These are phyloP conservation scores for Botrytis fragariae DNA, from an alignment of 2,329 filamentous ascomycete species.

Conservation along the genomic window DNA sequence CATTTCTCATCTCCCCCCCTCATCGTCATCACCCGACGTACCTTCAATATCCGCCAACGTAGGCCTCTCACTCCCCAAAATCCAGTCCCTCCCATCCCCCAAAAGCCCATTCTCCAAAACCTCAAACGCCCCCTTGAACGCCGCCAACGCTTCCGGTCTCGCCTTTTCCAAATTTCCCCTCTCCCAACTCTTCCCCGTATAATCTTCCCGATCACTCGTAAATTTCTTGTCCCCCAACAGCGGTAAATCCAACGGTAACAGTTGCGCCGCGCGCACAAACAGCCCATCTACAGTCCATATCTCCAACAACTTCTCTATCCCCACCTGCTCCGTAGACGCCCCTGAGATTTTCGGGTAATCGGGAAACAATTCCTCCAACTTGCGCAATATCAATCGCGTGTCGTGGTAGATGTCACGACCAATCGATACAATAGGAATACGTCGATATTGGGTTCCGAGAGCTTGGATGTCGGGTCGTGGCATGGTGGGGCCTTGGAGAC, in stretches of 20 bases:
- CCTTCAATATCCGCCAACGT: slow-evolving; percentile 66
- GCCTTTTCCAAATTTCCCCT: slow-evolving; percentile 41
- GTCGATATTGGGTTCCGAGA: slow-evolving; percentile 64
- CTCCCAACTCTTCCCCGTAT: slow-evolving; percentile 45
- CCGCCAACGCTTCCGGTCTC: slow-evolving; percentile 56
- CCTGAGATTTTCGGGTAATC: neutral
- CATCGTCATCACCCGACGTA: slow-evolving; percentile 22
- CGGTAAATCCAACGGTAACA: slow-evolving; percentile 1
- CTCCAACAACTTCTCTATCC: slow-evolving; percentile 54
- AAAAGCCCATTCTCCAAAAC: slow-evolving; percentile 62
- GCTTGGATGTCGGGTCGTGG: slow-evolving; percentile 62
- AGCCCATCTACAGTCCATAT: slow-evolving; percentile 50
- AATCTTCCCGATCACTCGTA: slow-evolving; percentile 53
- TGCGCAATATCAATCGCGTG: slow-evolving; percentile 64
- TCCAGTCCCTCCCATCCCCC: slow-evolving; percentile 64
- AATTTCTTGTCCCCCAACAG: slow-evolving; percentile 56
- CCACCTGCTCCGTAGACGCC: neutral
- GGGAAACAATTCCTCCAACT: slow-evolving; percentile 58
- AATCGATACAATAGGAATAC: slow-evolving; percentile 66
- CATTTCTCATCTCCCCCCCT: neutral
- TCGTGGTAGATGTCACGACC: slow-evolving; percentile 68
- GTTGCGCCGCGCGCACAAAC: neutral
- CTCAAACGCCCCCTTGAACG: slow-evolving; percentile 53
- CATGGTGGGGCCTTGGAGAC: slow-evolving; percentile 56
- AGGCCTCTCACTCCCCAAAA: slow-evolving; percentile 52